Percentiles rank a stretch among this genome's conserved stretches.
Evolutionary conservation across 345 rosid species (phyloP).

Genomic region (Euphorbia tirucalli): DNA sequence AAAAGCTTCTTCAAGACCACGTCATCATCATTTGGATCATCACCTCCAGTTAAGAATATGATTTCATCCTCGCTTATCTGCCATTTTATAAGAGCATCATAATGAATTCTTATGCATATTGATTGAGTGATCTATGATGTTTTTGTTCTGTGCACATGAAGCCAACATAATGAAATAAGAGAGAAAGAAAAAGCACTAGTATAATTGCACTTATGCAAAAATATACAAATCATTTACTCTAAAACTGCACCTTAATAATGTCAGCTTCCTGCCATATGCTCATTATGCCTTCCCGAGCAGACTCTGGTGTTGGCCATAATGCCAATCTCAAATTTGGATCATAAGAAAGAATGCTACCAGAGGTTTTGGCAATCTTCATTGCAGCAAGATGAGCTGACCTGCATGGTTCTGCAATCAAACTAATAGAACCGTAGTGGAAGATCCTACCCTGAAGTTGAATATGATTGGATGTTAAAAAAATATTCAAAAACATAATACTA

Average conservation of each 20-base stretch:
- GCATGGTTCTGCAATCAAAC: slow-evolving; percentile 96
- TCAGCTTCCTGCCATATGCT: slow-evolving; percentile 92
- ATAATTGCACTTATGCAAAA: neutral
- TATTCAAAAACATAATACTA: slow-evolving; percentile 7
- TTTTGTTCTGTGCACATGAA: neutral
- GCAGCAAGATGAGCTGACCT: slow-evolving; percentile 92
- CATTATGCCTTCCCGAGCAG: slow-evolving; percentile 82
- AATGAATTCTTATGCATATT: slow-evolving; percentile 3
- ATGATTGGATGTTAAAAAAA: neutral
- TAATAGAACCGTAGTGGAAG: slow-evolving; percentile 94
- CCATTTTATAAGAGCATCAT: slow-evolving; percentile 2
- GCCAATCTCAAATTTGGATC: slow-evolving; percentile 93
- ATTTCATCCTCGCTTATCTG: slow-evolving; percentile 97
- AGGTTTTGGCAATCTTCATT: slow-evolving; percentile 64
- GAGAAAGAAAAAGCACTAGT: neutral
- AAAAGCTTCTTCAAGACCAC: slow-evolving; percentile 50
- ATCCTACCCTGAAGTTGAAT: slow-evolving; percentile 62
- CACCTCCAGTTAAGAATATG: slow-evolving; percentile 47
- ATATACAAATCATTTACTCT: neutral
- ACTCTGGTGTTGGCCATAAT: slow-evolving; percentile 85
- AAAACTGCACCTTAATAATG: slow-evolving; percentile 63
- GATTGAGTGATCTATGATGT: neutral
- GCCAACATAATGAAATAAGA: neutral
- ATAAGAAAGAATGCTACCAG: slow-evolving; percentile 84
- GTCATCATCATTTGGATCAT: slow-evolving; percentile 34